Conservation (phyloP, 495 filamentous ascomycete species). For the Aspergillus saccharolyticus region DNA sequence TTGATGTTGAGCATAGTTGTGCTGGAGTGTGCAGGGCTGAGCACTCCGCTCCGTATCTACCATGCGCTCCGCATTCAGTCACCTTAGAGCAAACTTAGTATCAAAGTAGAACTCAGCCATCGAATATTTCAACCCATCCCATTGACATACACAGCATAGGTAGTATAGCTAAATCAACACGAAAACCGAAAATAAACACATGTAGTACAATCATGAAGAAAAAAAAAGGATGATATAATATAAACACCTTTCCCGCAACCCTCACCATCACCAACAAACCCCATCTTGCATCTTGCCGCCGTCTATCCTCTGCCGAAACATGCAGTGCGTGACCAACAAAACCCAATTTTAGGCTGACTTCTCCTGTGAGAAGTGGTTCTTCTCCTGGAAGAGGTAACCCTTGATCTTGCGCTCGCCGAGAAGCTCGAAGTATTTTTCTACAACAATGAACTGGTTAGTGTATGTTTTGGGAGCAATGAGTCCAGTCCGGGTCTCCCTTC, state of each 20-base stretch:
- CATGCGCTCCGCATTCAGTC: too few species aligned
- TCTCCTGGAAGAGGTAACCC: slow-evolving; percentile 88
- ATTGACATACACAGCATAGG: neutral
- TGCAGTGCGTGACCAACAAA: too few species aligned
- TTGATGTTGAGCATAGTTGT: too few species aligned
- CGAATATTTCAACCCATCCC: neutral
- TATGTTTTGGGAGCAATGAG: too few species aligned
- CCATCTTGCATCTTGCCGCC: too few species aligned
- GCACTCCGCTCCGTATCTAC: too few species aligned
- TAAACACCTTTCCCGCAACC: neutral
- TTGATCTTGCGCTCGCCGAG: slow-evolving; percentile 77
- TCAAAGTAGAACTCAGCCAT: neutral
- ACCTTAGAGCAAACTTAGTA: too few species aligned
- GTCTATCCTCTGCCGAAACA: too few species aligned
- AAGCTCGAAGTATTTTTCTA: slow-evolving; percentile 91
- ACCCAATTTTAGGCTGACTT: slow-evolving; percentile 1
- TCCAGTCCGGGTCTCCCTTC: too few species aligned
- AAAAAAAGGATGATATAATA: slow-evolving; percentile 9
- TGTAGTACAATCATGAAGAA: neutral
- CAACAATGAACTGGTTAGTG: neutral
- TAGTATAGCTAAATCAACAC: neutral
- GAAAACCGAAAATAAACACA: neutral
- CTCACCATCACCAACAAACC: too few species aligned
- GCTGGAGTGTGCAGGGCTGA: too few species aligned
- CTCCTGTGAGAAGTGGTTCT: slow-evolving; percentile 61